Evolutionary conservation across 257 asterid genomes (phyloP).

Genomic region (Solanum peruvianum): DNA sequence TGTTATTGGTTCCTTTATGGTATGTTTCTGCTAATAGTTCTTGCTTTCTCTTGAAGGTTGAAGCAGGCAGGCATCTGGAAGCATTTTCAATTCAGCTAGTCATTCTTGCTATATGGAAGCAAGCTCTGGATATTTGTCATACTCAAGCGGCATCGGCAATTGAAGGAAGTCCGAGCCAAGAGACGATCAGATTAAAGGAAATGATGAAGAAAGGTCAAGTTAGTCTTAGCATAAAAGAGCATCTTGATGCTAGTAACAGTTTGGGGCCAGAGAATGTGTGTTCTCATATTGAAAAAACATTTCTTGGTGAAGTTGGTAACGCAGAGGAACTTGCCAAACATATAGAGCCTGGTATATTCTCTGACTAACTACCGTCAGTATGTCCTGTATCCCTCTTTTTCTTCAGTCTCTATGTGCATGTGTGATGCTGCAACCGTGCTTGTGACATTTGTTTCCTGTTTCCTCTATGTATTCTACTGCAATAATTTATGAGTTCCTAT

Average conservation of each 20-base stretch:
- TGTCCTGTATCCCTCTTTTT: neutral
- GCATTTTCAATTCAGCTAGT: slow-evolving; percentile 83
- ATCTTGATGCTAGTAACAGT: slow-evolving; percentile 20
- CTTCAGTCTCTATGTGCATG: neutral
- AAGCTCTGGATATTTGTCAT: slow-evolving; percentile 70
- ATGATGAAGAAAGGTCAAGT: slow-evolving; percentile 14
- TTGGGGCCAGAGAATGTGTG: slow-evolving; percentile 29
- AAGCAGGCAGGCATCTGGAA: slow-evolving; percentile 54
- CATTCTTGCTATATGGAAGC: slow-evolving; percentile 91
- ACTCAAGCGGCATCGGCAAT: slow-evolving; percentile 69
- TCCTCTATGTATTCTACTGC: neutral
- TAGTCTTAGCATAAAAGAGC: slow-evolving; percentile 21
- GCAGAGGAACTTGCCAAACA: slow-evolving; percentile 76
- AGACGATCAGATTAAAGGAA: slow-evolving; percentile 28
- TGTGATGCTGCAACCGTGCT: neutral
- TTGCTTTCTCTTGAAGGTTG: slow-evolving; percentile 27
- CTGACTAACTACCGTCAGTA: neutral
- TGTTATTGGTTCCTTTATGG: neutral
- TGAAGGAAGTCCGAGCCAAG: slow-evolving; percentile 51
- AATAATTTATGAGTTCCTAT: neutral
- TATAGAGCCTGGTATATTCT: slow-evolving; percentile 55
- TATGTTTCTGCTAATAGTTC: neutral
- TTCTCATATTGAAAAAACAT: slow-evolving; percentile 50
- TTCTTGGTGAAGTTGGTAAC: slow-evolving; percentile 68
- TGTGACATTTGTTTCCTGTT: neutral